A percentile compares a stretch with the other conserved stretches of the same genome.
Conservation (phyloP, 2,329 filamentous ascomycete genomes). For the Aphanoascus verrucosus region DNA sequence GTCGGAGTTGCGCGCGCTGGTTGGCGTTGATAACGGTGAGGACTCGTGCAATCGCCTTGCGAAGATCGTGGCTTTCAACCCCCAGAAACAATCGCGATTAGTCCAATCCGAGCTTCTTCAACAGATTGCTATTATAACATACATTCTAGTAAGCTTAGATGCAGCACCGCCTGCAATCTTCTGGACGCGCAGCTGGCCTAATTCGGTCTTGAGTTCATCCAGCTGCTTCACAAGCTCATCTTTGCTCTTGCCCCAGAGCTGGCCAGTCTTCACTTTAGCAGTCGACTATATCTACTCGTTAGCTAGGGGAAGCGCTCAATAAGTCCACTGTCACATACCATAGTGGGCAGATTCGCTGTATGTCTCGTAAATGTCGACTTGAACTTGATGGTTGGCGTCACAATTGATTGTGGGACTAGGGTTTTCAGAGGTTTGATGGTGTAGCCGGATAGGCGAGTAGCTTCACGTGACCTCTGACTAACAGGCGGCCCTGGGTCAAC, state of each 20-base stretch:
- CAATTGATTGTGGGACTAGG: slow-evolving; percentile 39
- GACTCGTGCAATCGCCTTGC: slow-evolving; percentile 98
- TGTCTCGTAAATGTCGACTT: slow-evolving; percentile 39
- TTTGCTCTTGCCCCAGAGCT: slow-evolving; percentile 99
- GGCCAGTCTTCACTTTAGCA: slow-evolving; percentile 80
- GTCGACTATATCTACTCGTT: slow-evolving; percentile 40
- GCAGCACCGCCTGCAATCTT: slow-evolving; percentile 90
- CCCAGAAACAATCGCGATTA: neutral
- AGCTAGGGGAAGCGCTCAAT: neutral
- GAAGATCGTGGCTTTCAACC: slow-evolving; percentile 74
- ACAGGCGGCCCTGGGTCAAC: neutral
- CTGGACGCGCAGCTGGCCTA: slow-evolving; percentile 92
- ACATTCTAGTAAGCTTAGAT: slow-evolving; percentile 97
- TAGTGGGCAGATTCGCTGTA: slow-evolving; percentile 33
- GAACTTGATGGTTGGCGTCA: slow-evolving; percentile 31
- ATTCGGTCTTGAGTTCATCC: slow-evolving; percentile 88
- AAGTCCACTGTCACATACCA: slow-evolving; percentile 28
- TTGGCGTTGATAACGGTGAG: slow-evolving; percentile 99
- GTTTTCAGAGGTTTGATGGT: slow-evolving; percentile 18
- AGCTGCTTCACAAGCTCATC: slow-evolving; percentile 94
- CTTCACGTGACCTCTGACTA: neutral
- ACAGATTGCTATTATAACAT: slow-evolving; percentile 34
- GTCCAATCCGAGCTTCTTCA: neutral
- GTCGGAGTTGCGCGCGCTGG: slow-evolving; percentile 92
- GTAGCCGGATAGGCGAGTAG: neutral